These are phyloP conservation scores for Pestalotiopsis sp. DNA, from an alignment of 2,329 filamentous ascomycete species.

Conservation along the genomic window DNA sequence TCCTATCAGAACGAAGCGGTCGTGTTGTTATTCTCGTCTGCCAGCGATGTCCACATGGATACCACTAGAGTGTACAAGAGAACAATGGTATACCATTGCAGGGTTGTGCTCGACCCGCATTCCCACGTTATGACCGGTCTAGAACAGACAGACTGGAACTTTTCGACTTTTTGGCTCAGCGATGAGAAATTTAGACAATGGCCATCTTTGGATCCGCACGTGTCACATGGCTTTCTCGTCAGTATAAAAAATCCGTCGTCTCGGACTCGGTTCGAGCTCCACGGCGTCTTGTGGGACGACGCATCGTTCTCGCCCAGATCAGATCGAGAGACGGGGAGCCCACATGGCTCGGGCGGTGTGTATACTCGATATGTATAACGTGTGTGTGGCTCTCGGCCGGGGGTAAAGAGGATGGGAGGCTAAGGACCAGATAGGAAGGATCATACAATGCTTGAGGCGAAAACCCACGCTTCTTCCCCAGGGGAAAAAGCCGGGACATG, in stretches of 20 bases:
- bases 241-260: too few species aligned
- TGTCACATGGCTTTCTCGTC: too few species aligned
- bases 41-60: background rate
- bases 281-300: too few species aligned
- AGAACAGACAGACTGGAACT: background rate
- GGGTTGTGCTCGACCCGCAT: background rate
- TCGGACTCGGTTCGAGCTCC: too few species aligned
- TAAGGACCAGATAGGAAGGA: background rate
- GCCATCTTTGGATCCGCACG: too few species aligned
- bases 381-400: background rate
- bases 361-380: background rate
- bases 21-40: too few species aligned
- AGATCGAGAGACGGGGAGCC: too few species aligned
- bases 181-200: too few species aligned
- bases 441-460: background rate
- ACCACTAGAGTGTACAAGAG: background rate
- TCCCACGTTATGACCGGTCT: background rate
- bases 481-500: background rate
- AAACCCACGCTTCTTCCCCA: background rate
- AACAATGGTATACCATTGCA: background rate
- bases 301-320: too few species aligned
- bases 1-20: too few species aligned
- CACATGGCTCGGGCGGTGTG: background rate
- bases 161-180: too few species aligned
- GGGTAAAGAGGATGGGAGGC: background rate